Evolutionary conservation across 768 basidiomycete species (phyloP).

Genomic region (Hemileccinum rubropunctum): DNA sequence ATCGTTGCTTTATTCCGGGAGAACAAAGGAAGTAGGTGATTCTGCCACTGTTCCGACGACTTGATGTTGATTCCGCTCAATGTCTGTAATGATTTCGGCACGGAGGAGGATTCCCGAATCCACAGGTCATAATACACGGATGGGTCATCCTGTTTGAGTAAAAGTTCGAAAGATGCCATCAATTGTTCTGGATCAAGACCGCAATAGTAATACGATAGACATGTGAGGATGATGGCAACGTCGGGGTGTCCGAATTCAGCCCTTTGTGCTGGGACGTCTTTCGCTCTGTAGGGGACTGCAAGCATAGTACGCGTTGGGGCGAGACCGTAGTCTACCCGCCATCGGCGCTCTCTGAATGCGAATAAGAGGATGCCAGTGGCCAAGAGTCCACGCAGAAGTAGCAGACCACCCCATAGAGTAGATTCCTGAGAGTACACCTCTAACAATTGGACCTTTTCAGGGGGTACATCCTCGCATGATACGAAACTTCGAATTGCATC

Average conservation of each 20-base stretch:
- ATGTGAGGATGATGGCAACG: slow-evolving; percentile 13
- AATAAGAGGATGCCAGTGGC: slow-evolving; percentile 19
- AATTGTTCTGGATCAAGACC: slow-evolving; percentile 19
- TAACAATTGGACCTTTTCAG: not conserved
- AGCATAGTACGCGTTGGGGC: slow-evolving; percentile 12
- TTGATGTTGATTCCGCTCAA: slow-evolving; percentile 25
- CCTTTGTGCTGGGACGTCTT: slow-evolving; percentile 22
- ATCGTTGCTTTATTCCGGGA: slow-evolving; percentile 20
- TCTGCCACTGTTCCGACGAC: slow-evolving; percentile 18
- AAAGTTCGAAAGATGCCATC: slow-evolving; percentile 12
- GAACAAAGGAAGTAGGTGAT: slow-evolving; percentile 14
- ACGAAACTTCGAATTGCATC: slow-evolving; percentile 10
- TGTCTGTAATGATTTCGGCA: slow-evolving; percentile 15
- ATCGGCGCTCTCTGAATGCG: slow-evolving; percentile 21
- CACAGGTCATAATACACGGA: slow-evolving; percentile 19
- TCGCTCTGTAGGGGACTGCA: slow-evolving; percentile 29
- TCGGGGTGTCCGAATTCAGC: slow-evolving; percentile 31
- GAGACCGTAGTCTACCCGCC: slow-evolving; percentile 27
- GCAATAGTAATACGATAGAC: slow-evolving; percentile 22
- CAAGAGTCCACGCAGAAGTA: slow-evolving; percentile 24
- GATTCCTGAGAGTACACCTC: not conserved
- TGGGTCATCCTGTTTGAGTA: slow-evolving; percentile 23
- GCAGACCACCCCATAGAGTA: slow-evolving; percentile 8
- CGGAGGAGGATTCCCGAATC: slow-evolving; percentile 9
- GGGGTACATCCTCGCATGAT: not conserved